phyloP scores from a whole-genome alignment of 2,329 filamentous ascomycete genomes.

The Amauroascus niger region DNA sequence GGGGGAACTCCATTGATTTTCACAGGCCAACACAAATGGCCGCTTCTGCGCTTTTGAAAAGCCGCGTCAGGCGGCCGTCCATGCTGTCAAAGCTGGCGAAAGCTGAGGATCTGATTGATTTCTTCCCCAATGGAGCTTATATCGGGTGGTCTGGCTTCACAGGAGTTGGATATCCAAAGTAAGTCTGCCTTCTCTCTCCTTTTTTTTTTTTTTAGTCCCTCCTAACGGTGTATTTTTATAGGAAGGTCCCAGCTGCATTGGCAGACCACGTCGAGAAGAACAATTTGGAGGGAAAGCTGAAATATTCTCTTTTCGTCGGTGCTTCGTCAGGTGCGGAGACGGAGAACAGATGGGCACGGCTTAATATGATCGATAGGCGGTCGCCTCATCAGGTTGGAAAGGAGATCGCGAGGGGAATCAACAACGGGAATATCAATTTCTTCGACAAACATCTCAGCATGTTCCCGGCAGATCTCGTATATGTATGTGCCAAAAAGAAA shows the following conservation, averaged over 20 bases:
- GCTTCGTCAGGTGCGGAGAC: slow-evolving; percentile 85
- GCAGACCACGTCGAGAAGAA: slow-evolving; percentile 87
- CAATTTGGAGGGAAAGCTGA: slow-evolving; percentile 68
- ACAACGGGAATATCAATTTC: slow-evolving; percentile 78
- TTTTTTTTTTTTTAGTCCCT: background rate
- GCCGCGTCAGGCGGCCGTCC: slow-evolving; percentile 63
- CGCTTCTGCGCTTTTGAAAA: slow-evolving; percentile 64
- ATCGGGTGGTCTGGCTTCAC: slow-evolving; percentile 89
- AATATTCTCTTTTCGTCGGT: slow-evolving; percentile 79
- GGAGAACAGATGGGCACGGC: slow-evolving; percentile 78
- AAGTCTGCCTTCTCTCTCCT: slow-evolving; percentile 26
- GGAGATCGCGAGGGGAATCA: slow-evolving; percentile 81
- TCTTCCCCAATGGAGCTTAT: slow-evolving; percentile 77
- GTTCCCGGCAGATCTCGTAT: slow-evolving; percentile 81
- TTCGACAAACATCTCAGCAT: slow-evolving; percentile 91
- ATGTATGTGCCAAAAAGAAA: slow-evolving; percentile 39
- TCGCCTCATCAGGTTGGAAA: slow-evolving; percentile 85
- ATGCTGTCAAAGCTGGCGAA: slow-evolving; percentile 71
- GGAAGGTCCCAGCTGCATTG: slow-evolving; percentile 72
- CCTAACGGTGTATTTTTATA: slow-evolving; percentile 27
- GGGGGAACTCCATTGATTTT: background rate
- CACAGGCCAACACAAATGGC: slow-evolving; percentile 1
- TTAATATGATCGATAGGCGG: slow-evolving; percentile 83
- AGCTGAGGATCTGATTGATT: slow-evolving; percentile 66
- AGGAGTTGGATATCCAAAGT: slow-evolving; percentile 83